Percentiles rank a stretch among this genome's conserved stretches.
These are phyloP conservation scores for Colletotrichum higginsianum DNA, from an alignment of 2,329 filamentous ascomycete species.

Conservation along the genomic window DNA sequence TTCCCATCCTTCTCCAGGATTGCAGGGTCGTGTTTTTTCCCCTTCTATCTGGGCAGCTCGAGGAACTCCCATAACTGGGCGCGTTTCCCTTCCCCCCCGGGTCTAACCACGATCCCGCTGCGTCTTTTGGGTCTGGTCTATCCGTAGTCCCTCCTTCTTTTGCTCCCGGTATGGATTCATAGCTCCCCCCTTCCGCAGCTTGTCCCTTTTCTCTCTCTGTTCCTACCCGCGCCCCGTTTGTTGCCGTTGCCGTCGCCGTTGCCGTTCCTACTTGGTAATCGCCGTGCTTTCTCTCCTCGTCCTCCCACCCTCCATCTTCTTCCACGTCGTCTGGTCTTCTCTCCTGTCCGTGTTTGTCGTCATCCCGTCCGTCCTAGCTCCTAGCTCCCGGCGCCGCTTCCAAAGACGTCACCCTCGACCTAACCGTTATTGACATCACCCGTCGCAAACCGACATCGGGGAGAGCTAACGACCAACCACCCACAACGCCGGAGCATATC, in stretches of 20 bases:
- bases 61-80: constrained; percentile 25
- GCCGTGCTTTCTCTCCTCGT: background rate
- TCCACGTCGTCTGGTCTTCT: constrained; percentile 10
- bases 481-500: background rate
- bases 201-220: background rate
- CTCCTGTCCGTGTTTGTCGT: constrained; percentile 6
- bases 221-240: background rate
- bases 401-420: constrained; percentile 33
- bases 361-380: constrained; percentile 9
- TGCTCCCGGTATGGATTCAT: constrained; percentile 24
- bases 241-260: background rate
- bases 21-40: background rate
- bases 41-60: background rate
- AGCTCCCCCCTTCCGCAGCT: constrained; percentile 18
- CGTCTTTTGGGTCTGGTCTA: constrained; percentile 4
- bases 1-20: background rate
- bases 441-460: constrained; percentile 33
- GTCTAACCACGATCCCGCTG: background rate
- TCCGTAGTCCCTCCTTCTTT: background rate
- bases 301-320: background rate
- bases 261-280: background rate
- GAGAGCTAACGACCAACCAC: background rate
- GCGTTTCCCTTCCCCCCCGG: constrained; percentile 7
- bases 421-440: constrained; percentile 9
- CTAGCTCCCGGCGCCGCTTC: constrained; percentile 20